These are phyloP conservation scores for Apiospora aurea DNA, from an alignment of 2,329 filamentous ascomycete genomes.

Conservation along the genomic window DNA sequence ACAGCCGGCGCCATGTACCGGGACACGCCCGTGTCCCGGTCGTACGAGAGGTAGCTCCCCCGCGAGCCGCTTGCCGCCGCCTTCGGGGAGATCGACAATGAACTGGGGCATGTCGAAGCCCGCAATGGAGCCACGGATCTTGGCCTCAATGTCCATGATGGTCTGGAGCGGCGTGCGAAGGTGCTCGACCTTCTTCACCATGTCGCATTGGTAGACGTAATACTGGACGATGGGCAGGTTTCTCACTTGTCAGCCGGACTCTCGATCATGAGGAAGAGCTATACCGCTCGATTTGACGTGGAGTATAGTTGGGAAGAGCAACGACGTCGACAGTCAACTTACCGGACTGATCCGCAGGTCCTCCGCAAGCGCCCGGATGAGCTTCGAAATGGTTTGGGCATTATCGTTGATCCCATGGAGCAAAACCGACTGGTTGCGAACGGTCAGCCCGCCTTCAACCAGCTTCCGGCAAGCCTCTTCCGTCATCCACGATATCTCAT, in stretches of 20 bases:
- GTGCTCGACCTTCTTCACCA: constrained; percentile 67
- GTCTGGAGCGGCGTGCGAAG: constrained; percentile 66
- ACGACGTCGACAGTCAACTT: constrained; percentile 33
- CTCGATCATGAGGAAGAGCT: neutral
- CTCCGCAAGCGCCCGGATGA: constrained; percentile 62
- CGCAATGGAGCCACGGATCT: constrained; percentile 65
- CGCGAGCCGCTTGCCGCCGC: constrained; percentile 68
- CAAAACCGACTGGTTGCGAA: constrained; percentile 68
- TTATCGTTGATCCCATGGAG: constrained; percentile 66
- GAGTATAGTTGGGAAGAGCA: neutral
- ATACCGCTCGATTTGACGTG: neutral
- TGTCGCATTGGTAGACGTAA: constrained; percentile 71
- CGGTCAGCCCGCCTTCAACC: constrained; percentile 57
- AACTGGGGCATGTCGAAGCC: constrained; percentile 70
- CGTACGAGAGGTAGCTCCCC: constrained; percentile 60
- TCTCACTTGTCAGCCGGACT: neutral
- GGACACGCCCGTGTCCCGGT: constrained; percentile 59
- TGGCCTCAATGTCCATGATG: constrained; percentile 63
- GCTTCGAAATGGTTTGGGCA: constrained; percentile 55
- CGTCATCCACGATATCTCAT: constrained; percentile 68
- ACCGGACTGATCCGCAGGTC: constrained; percentile 62
- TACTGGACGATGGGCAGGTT: constrained; percentile 50
- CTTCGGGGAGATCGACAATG: constrained; percentile 68
- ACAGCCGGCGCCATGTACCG: constrained; percentile 63
- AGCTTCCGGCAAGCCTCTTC: constrained; percentile 58